Base-by-base conservation (phyloP, 139 green algal genomes). In the Micractinium conductrix region DNA sequence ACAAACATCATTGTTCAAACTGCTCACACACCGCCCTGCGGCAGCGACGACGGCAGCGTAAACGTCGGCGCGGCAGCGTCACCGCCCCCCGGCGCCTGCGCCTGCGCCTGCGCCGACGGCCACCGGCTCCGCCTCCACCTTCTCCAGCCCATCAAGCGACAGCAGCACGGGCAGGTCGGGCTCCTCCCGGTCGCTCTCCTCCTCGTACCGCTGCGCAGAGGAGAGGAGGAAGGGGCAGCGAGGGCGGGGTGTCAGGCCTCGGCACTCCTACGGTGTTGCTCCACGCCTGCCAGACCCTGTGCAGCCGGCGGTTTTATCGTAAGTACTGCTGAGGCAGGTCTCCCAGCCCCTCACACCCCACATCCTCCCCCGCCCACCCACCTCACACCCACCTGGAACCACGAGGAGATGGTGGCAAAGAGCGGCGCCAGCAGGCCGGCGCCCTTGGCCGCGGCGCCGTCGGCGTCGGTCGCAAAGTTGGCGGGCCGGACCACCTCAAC, bases 401-500 rank as follows among this genome's bases (percentile, higher is more conserved):
- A 88, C 55, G 62, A 70, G 14, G 65, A 70, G 16, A 89, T 79
- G 37, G 83, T 50, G 19, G 30, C 22, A 38, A 89, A 86, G 50
- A 89, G 40, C 28, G 79, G 79, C 10, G 37, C 48, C 58, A 86
- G 48, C 26, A 86, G 45, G 55, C 85, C 71, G 28, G 43, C 42
- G 28, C 30, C 26, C 2, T 26, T 55, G 48, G 35, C 43, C 48
- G n/a, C 33, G 3, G 4, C 22, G 37, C 40, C 67, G 16, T 37
- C 50, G 0, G 80, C 84, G 28, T 88, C 85, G 21, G 93, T 94
- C 73, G 89, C 91, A 85, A 97, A 96, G 78, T 91, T 92, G 35
- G 85, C 67, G 12, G 92, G 94, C 43, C 89, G 76, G 28, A 95
- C 87, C 33, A 95, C 89, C 85, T 94, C 89, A 80, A 87, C 91